Conservation (phyloP, 1,284 basidiomycete species). For the Sporisorium scitamineum region DNA sequence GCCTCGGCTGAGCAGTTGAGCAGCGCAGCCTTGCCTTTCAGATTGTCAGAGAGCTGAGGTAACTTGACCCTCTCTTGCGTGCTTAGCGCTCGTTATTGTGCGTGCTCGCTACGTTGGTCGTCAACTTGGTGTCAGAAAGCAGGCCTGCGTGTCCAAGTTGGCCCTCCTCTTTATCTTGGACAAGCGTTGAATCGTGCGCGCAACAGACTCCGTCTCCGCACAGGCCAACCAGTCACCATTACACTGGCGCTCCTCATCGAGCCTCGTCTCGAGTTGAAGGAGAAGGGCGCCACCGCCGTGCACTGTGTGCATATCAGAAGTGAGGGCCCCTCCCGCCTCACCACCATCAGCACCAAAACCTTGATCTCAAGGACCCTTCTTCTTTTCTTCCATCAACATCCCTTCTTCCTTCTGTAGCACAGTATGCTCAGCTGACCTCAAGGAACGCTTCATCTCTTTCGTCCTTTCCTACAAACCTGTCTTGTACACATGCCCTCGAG, state of each 20-base stretch:
- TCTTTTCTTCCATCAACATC: neutral
- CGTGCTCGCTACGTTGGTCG: neutral
- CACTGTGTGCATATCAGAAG: neutral
- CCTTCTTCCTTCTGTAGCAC: neutral
- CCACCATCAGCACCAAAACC: too few relatives aligned
- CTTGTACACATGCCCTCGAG: slow-evolving; percentile 31
- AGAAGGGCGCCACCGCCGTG: neutral
- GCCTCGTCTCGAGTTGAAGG: neutral
- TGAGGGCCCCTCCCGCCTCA: neutral
- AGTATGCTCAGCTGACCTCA: neutral
- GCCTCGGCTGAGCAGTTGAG: neutral
- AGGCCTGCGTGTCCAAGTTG: neutral
- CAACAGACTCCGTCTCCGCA: neutral
- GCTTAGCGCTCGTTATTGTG: neutral
- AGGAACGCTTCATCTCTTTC: neutral
- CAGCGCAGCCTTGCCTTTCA: neutral
- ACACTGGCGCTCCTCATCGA: neutral
- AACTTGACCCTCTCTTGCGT: neutral
- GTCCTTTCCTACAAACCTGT: neutral
- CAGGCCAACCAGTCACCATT: neutral
- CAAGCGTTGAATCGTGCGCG: neutral
- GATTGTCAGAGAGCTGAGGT: slow-evolving; percentile 1
- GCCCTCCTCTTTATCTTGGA: neutral
- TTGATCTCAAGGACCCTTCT: neutral
- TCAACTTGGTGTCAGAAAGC: neutral